Evolutionary conservation across 345 rosid genomes (phyloP).

Genomic region (Odontarrhena argentea): DNA sequence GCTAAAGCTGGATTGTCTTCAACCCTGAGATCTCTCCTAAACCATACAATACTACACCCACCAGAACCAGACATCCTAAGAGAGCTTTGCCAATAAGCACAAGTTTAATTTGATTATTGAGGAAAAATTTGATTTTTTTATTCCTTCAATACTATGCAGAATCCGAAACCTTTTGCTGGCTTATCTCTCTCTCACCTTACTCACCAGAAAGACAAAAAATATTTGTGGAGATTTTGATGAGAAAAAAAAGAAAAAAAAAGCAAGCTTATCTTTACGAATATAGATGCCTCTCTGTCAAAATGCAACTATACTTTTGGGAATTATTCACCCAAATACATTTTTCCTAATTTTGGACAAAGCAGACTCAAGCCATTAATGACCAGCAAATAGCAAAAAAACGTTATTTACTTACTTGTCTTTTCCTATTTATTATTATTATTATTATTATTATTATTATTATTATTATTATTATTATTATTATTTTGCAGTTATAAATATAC

Average conservation of each 20-base stretch:
- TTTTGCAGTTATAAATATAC: too few species aligned
- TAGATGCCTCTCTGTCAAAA: slow-evolving; percentile 39
- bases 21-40: slow-evolving; percentile 97
- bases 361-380: slow-evolving; percentile 15
- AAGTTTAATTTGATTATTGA: slow-evolving; percentile 24
- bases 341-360: slow-evolving; percentile 33
- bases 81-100: slow-evolving; percentile 38
- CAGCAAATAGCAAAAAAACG: not conserved
- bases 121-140: slow-evolving; percentile 11
- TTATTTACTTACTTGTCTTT: slow-evolving; percentile 21
- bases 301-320: slow-evolving; percentile 38
- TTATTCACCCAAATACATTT: slow-evolving; percentile 33
- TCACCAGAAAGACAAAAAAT: slow-evolving; percentile 16
- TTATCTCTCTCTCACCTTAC: slow-evolving; percentile 16
- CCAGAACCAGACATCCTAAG: slow-evolving; percentile 62
- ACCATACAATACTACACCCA: slow-evolving; percentile 92
- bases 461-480: slow-evolving; percentile 16
- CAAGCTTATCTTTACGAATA: slow-evolving; percentile 43
- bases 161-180: slow-evolving; percentile 25
- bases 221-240: slow-evolving; percentile 24
- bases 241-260: slow-evolving; percentile 15
- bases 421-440: slow-evolving; percentile 15
- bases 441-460: too few species aligned
- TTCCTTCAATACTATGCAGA: slow-evolving; percentile 15
- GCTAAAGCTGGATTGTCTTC: slow-evolving; percentile 95